These are phyloP conservation scores for Lipomyces oligophaga DNA, from an alignment of 805 yeast genomes.

Conservation along the genomic window DNA sequence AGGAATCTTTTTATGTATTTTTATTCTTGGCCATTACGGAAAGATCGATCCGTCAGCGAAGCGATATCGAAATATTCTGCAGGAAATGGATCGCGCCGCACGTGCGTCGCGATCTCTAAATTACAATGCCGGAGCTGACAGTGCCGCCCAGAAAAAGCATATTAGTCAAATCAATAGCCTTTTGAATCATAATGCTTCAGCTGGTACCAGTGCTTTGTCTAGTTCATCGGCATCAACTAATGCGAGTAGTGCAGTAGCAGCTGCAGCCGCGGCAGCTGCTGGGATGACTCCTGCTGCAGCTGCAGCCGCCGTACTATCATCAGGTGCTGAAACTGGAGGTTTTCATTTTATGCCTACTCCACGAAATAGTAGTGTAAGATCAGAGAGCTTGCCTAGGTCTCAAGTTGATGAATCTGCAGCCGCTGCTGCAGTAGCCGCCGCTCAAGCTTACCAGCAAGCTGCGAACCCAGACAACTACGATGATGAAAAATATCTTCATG, in stretches of 20 bases:
- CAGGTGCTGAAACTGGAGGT: too few species aligned
- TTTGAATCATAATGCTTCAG: conserved; percentile 6
- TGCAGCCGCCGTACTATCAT: too few species aligned
- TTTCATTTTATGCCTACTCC: conserved; percentile 25
- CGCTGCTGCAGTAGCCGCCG: conserved; percentile 17
- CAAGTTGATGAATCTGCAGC: conserved; percentile 13
- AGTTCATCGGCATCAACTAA: background rate
- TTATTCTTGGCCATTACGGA: conserved; percentile 27
- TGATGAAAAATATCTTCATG: conserved; percentile 25
- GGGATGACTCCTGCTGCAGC: conserved; percentile 4
- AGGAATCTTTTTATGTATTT: conserved; percentile 26
- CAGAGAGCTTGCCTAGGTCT: conserved; percentile 15
- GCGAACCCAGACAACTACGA: conserved; percentile 24
- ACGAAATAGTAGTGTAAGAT: conserved; percentile 16
- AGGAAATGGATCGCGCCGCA: conserved; percentile 29
- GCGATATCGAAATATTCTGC: conserved; percentile 25
- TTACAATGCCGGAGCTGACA: background rate
- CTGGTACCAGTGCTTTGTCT: background rate
- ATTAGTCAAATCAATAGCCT: conserved; percentile 25
- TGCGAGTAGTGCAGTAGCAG: conserved; percentile 5
- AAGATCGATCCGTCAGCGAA: conserved; percentile 29
- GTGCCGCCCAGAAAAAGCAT: conserved; percentile 12
- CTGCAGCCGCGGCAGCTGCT: conserved; percentile 4
- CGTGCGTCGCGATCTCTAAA: conserved; percentile 27
- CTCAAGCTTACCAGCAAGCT: conserved; percentile 16